Base-by-base conservation (phyloP, 2,329 filamentous ascomycete species). In the Ophioceras dolichostomum region DNA sequence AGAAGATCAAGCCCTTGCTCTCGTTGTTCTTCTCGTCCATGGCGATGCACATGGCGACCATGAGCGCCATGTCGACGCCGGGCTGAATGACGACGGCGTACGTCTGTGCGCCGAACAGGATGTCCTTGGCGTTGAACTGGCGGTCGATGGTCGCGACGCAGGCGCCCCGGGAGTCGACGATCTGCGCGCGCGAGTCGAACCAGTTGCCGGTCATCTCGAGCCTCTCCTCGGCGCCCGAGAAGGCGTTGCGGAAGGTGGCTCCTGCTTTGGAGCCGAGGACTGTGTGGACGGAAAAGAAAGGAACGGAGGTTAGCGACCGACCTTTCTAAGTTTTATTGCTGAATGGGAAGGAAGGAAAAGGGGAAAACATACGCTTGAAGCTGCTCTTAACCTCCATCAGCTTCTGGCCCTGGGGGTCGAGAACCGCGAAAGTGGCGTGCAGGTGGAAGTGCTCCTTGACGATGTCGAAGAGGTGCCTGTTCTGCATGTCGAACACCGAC, bases 21-120 rank as follows among this genome's bases (percentile, higher is more conserved):
- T 72, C 65, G 34, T 75, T 71, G 40, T 78, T 70, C 59, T 68
- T 70, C 64, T 83, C 77, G 44, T 83, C 79, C 41, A 83, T 58
- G 42, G 70, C 76, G 37, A 84, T 75, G 49, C 76, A 83, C 48
- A 83, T 60, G 10, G 78, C 79, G 0, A 66, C 73, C 45, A 83
- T 69, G 33, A 83, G 49, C 4, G 74, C 69, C 55, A 80, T 65
- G 48, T 85, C 79, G 6, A 81, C 72, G 13, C 71, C 71, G 0
- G 78, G 74, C 1, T 76, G 76, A 5, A 83, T 65, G 1, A 64
- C 65, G 5, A 84, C 64, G 2, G 64, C 68, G 45, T 84, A 84
- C 4, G 76, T 79, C 57, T 83, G 76, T 57, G 78, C 67, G 9
- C 66, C 70, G 29, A 67, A 69, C 18, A 80, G 51, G 2, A 79